Conservation (phyloP, 2,329 filamentous ascomycete genomes). For the Apiospora hydei region DNA sequence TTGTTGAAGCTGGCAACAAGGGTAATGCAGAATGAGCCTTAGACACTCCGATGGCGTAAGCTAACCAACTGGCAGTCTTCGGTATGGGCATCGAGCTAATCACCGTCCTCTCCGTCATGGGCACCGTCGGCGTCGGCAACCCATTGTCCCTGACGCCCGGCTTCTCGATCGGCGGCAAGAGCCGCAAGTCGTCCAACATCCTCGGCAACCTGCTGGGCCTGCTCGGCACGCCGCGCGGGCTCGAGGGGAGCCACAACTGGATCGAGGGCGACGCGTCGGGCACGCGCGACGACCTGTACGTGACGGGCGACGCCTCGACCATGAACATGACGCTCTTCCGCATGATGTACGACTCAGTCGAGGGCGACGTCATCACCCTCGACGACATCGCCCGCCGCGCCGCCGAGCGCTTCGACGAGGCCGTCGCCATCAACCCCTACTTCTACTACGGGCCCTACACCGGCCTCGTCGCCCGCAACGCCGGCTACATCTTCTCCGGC, state of each 20-base stretch:
- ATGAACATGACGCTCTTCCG: slow-evolving; percentile 61
- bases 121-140: slow-evolving; percentile 57
- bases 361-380: slow-evolving; percentile 47
- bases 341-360: slow-evolving; percentile 51
- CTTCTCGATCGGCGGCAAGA: slow-evolving; percentile 60
- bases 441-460: slow-evolving; percentile 63
- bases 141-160: slow-evolving; percentile 55
- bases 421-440: slow-evolving; percentile 57
- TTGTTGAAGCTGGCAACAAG: slow-evolving; percentile 44
- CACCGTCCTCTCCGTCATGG: slow-evolving; percentile 51
- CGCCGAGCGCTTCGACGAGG: slow-evolving; percentile 53
- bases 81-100: slow-evolving; percentile 56
- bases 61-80: slow-evolving; percentile 40
- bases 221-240: slow-evolving; percentile 53
- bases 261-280: slow-evolving; percentile 62
- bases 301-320: slow-evolving; percentile 55
- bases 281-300: slow-evolving; percentile 60
- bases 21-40: neutral
- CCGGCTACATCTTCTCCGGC: slow-evolving; percentile 53
- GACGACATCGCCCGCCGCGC: slow-evolving; percentile 52
- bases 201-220: slow-evolving; percentile 52
- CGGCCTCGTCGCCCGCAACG: slow-evolving; percentile 60
- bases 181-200: slow-evolving; percentile 47
- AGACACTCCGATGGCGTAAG: neutral
- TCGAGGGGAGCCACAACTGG: slow-evolving; percentile 61